These are phyloP conservation scores for Syzygium malaccense DNA, from an alignment of 441 rosid genomes.

Conservation along the genomic window DNA sequence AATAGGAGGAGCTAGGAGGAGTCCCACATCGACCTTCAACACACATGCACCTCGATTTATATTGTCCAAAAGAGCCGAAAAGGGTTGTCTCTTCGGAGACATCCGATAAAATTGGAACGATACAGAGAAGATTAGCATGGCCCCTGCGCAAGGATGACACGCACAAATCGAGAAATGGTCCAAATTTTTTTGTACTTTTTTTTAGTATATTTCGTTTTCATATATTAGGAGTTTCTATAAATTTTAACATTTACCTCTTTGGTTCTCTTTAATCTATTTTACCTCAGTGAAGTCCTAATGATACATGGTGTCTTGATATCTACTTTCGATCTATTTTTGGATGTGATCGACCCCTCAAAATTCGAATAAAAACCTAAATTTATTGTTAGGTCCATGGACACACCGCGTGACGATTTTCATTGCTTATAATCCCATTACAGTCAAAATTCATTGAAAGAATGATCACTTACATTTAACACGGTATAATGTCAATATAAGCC, in stretches of 20 bases:
- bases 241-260: background rate
- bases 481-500: no score
- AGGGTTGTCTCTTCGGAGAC: conserved; percentile 18
- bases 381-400: no score
- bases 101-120: conserved; percentile 67
- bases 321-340: background rate
- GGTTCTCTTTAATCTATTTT: background rate
- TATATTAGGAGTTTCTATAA: background rate
- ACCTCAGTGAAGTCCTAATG: background rate
- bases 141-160: conserved; percentile 42
- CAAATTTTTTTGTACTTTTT: conserved; percentile 7
- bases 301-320: background rate
- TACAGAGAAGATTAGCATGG: conserved; percentile 54
- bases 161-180: conserved; percentile 32
- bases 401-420: background rate
- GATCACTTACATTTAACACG: background rate
- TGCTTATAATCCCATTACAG: background rate
- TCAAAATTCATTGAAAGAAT: background rate
- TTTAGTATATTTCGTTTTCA: background rate
- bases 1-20: background rate
- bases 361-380: background rate
- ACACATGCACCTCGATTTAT: no score
- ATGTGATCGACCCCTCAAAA: background rate
- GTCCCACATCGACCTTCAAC: background rate
- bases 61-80: rapidly evolving